phyloP scores from a whole-genome alignment of 306 rosid species.

The Vigna unguiculata region DNA sequence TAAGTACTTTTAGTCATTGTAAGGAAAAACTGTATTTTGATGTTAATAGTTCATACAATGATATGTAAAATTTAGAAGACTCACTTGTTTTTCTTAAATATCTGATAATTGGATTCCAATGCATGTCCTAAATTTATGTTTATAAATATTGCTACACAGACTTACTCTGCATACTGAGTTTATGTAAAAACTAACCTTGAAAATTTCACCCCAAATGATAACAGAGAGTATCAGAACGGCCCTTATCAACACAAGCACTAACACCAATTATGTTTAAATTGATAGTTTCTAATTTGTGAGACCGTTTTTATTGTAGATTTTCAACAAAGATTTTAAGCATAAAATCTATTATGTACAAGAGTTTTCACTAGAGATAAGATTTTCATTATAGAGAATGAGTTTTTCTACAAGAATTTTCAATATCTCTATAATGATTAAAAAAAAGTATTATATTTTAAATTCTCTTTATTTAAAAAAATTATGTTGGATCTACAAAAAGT shows the following conservation, averaged over 20 bases:
- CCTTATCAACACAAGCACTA: background rate
- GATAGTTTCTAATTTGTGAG: background rate
- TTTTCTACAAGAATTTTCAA: no score
- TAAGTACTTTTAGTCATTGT: slow-evolving; percentile 2
- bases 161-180: background rate
- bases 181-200: background rate
- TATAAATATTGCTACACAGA: background rate
- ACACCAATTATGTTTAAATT: background rate
- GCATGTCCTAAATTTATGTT: background rate
- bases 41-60: background rate
- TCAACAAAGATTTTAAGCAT: no score
- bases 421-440: no score
- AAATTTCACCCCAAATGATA: background rate
- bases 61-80: background rate
- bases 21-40: background rate
- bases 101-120: background rate
- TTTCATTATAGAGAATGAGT: no score
- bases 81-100: background rate
- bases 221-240: background rate
- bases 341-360: no score
- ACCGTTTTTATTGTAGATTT: no score
- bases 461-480: no score
- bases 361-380: no score
- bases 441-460: no score
- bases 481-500: no score